A percentile compares a stretch with the other conserved stretches of the same genome.
Conservation (phyloP, 768 basidiomycete genomes). For the Mycena indigotica region DNA sequence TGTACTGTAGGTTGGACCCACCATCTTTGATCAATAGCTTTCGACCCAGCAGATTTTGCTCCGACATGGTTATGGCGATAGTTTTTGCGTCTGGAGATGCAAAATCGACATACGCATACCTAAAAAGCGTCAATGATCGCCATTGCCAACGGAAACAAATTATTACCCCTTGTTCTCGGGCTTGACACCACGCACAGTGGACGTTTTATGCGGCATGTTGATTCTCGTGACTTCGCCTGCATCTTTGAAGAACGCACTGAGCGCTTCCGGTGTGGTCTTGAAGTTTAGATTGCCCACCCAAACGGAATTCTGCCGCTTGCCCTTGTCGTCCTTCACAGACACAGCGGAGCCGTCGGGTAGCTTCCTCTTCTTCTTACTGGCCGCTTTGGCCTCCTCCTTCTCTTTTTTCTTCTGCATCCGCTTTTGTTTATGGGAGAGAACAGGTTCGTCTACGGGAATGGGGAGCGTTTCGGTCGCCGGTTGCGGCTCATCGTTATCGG, state of each 20-base stretch:
- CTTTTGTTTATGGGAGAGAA: constrained; percentile 76
- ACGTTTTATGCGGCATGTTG: constrained; percentile 81
- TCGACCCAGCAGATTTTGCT: constrained; percentile 80
- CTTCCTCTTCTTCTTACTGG: constrained; percentile 49
- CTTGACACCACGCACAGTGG: constrained; percentile 47
- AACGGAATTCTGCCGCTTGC: constrained; percentile 79
- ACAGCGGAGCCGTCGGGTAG: constrained; percentile 40
- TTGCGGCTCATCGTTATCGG: constrained; percentile 14
- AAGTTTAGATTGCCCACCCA: constrained; percentile 97
- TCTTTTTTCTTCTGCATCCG: constrained; percentile 60
- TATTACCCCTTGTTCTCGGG: constrained; percentile 81
- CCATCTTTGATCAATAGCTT: constrained; percentile 93
- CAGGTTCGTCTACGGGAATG: constrained; percentile 40
- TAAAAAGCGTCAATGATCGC: constrained; percentile 30
- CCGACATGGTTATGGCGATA: constrained; percentile 78
- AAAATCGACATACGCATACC: constrained; percentile 98
- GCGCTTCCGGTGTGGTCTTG: constrained; percentile 78
- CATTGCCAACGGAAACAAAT: constrained; percentile 5
- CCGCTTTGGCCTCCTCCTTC: constrained; percentile 28
- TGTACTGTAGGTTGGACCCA: too few relatives aligned
- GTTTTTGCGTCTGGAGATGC: constrained; percentile 71
- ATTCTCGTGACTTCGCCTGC: constrained; percentile 77
- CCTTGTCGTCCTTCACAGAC: constrained; percentile 26
- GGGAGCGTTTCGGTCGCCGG: constrained; percentile 25
- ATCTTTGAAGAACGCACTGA: constrained; percentile 70